Evolutionary conservation across 345 rosid genomes (phyloP).

Genomic region (Ailanthus altissimus): DNA sequence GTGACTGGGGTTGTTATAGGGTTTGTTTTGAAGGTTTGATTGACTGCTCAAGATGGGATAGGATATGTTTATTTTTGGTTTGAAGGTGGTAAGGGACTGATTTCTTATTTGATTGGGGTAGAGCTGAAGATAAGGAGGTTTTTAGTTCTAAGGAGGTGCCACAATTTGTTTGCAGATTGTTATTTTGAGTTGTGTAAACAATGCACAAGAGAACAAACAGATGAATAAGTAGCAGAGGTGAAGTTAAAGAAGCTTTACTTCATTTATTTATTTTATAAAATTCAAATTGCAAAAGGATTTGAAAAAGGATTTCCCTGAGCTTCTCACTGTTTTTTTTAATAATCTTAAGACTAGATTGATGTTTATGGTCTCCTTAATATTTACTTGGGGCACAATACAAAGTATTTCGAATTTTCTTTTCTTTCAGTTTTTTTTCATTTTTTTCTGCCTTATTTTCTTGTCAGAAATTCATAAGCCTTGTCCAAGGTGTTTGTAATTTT

Average conservation of each 20-base stretch:
- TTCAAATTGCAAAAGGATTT: too few species aligned
- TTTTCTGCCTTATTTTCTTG: neutral
- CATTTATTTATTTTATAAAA: too few species aligned
- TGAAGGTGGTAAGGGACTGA: neutral
- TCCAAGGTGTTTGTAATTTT: neutral
- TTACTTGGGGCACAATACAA: neutral
- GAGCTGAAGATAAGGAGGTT: neutral
- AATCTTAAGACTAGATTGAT: neutral
- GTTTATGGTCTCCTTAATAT: neutral
- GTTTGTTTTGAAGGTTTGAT: constrained; percentile 2
- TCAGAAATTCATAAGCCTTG: neutral
- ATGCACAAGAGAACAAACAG: neutral
- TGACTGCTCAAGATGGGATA: constrained; percentile 6
- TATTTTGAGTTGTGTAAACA: neutral
- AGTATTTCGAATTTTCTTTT: neutral
- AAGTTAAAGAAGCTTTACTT: neutral
- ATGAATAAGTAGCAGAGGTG: neutral
- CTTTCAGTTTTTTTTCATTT: neutral
- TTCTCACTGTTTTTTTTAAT: too few species aligned
- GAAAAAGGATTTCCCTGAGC: too few species aligned
- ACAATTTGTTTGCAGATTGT: neutral
- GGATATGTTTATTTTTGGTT: neutral
- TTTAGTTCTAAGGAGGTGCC: neutral
- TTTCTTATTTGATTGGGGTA: neutral
- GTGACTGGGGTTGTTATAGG: neutral